Evolutionary conservation across 208 protist genomes (phyloP).

Genomic region (Tritrichomonas musculus): DNA sequence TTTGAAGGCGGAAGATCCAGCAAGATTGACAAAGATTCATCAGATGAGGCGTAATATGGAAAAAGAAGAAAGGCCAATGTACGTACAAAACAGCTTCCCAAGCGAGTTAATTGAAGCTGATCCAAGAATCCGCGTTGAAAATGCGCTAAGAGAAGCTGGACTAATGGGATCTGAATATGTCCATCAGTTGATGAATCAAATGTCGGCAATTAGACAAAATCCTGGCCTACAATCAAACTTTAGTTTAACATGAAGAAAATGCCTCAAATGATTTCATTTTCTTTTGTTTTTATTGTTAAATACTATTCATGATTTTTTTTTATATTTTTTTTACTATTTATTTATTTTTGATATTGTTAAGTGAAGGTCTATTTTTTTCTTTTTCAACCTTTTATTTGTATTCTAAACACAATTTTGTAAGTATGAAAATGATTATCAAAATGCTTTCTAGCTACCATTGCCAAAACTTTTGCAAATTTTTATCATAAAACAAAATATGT

Average conservation of each 20-base stretch:
- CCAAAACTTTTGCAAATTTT: no score
- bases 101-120: not conserved
- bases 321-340: no score
- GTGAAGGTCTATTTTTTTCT: no score
- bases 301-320: no score
- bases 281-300: no score
- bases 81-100: not conserved
- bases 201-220: not conserved
- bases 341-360: no score
- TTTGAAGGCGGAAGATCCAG: not conserved
- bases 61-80: constrained; percentile 26
- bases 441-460: no score
- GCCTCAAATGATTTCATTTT: no score
- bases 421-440: no score
- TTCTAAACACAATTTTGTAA: no score
- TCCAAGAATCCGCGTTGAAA: constrained; percentile 23
- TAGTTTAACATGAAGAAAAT: not conserved
- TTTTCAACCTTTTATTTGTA: no score
- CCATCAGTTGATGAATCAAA: not conserved
- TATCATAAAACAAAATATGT: no score
- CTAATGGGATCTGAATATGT: not conserved
- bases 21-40: not conserved
- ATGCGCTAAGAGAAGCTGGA: constrained; percentile 17
- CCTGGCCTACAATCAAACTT: not conserved
- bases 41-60: not conserved